Base-by-base conservation (phyloP, 2,329 filamentous ascomycete species). In the Dissoconium aciculare region DNA sequence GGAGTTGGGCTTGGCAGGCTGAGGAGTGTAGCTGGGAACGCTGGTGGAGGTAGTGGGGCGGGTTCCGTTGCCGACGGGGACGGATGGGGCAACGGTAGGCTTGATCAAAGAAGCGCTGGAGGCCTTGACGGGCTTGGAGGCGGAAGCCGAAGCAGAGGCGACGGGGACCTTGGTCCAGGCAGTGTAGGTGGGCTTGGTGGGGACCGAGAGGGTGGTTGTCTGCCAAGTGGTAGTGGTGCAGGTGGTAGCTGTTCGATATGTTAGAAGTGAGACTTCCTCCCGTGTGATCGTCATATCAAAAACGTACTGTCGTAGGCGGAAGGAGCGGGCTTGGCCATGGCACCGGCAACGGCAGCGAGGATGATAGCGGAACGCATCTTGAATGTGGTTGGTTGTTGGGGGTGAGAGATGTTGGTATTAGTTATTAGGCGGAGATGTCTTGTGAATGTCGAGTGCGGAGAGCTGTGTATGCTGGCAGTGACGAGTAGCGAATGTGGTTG, bases 291-390 rank as follows among this genome's bases (percentile, higher is more conserved):
- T n/a, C n/a, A n/a, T n/a, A n/a, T n/a, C n/a, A n/a, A n/a, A 23
- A 23, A n/a, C 19, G 19, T 23, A 23, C 19, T 28, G 30, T 28
- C 30, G 15, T 28, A 14, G 34, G 27, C 13, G 30, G 29, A 32
- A n/a, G 11, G 29, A 15, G 15, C 13, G 24, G 23, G n/a, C 13
- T 16, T 26, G 15, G 27, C 34, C 16, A 36, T 24, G 26, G 34
- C 34, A 28, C 17, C 28, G 17, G 27, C 34, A 24, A 21, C 19
- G 17, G 34, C 34, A 16, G 34, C 34, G 21, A 36, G 15, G 34
- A 36, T 28, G 34, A 28, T 30, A 17, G 34, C 14, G 31, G 34
- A 24, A 26, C 31, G 34, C 34, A 36, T 36, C 12, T 24, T 36
- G 29, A 29, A 19, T 35, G 26, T 28, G n/a, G 26, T 35, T 27